phyloP scores from a whole-genome alignment of 2,329 filamentous ascomycete species.

The Penicillium fuscoglaucum region DNA sequence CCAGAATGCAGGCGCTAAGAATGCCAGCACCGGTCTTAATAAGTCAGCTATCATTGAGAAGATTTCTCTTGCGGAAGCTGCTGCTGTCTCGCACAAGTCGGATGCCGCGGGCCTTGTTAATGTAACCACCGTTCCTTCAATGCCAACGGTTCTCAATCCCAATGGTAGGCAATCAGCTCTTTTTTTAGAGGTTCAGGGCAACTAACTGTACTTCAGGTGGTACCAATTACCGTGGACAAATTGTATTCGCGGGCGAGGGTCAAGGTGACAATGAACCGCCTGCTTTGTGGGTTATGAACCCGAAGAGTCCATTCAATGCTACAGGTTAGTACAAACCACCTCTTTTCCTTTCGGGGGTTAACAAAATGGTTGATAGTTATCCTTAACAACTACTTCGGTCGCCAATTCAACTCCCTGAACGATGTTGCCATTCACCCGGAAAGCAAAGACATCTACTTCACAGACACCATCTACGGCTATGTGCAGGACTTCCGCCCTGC shows the following conservation, averaged over 20 bases:
- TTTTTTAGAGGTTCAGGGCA: neutral
- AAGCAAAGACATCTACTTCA: slow-evolving; percentile 24
- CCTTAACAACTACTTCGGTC: slow-evolving; percentile 25
- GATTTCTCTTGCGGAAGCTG: slow-evolving; percentile 17
- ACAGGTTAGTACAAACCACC: slow-evolving; percentile 5
- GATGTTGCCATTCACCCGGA: slow-evolving; percentile 20
- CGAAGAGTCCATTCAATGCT: slow-evolving; percentile 20
- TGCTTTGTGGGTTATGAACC: slow-evolving; percentile 22
- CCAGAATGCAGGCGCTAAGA: slow-evolving; percentile 21
- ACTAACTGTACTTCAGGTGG: neutral
- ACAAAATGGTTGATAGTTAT: slow-evolving; percentile 11
- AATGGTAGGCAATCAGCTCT: slow-evolving; percentile 8
- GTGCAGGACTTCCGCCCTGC: slow-evolving; percentile 23
- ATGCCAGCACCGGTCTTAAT: slow-evolving; percentile 14
- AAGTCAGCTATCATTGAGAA: slow-evolving; percentile 18
- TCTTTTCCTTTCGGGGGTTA: neutral
- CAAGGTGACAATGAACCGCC: slow-evolving; percentile 19
- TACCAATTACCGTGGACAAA: slow-evolving; percentile 17
- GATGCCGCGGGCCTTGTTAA: slow-evolving; percentile 15
- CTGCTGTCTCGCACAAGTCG: slow-evolving; percentile 14
- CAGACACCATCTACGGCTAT: slow-evolving; percentile 22
- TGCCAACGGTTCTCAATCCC: slow-evolving; percentile 13
- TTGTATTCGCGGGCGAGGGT: slow-evolving; percentile 18
- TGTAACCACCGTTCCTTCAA: slow-evolving; percentile 10
- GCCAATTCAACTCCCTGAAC: slow-evolving; percentile 24